Conservation (phyloP, 352 stramenopile genomes). For the Phytopythium aichiense region DNA sequence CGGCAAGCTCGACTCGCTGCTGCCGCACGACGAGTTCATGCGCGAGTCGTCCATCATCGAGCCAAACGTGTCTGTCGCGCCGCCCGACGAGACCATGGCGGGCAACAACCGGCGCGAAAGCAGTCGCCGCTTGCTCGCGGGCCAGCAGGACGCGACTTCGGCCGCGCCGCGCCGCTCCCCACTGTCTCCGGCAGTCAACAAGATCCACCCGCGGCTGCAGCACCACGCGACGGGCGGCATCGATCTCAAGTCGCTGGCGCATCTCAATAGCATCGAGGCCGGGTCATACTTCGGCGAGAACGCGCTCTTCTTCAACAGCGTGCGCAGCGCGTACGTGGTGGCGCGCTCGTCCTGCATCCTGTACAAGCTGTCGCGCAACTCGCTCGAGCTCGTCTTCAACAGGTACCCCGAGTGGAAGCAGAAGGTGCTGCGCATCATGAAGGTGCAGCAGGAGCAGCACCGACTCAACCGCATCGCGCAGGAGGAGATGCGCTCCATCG, state of each 20-base stretch:
- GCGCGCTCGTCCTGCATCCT: constrained; percentile 66
- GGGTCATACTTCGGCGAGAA: constrained; percentile 73
- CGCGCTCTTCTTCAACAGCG: constrained; percentile 56
- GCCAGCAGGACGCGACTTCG: constrained; percentile 6
- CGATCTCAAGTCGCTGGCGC: constrained; percentile 24
- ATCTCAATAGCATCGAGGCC: constrained; percentile 44
- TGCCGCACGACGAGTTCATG: constrained; percentile 35
- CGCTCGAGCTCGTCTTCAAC: constrained; percentile 65
- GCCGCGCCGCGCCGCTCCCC: background rate
- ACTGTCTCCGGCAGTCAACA: constrained; percentile 2
- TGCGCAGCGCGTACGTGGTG: constrained; percentile 48
- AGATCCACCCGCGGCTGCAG: constrained; percentile 17
- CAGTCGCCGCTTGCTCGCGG: background rate
- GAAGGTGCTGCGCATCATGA: constrained; percentile 62
- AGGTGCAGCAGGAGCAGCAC: constrained; percentile 48
- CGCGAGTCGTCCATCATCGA: constrained; percentile 21
- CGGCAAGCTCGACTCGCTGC: constrained; percentile 40
- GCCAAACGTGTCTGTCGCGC: constrained; percentile 8
- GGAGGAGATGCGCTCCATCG: constrained; percentile 36
- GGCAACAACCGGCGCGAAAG: background rate
- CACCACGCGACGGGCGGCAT: constrained; percentile 16
- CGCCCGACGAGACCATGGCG: background rate
- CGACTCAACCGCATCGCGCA: constrained; percentile 37
- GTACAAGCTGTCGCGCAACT: constrained; percentile 61
- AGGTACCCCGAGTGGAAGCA: constrained; percentile 67